A percentile compares a stretch with the other conserved stretches of the same genome.
phyloP scores from a whole-genome alignment of 805 yeast genomes.

The Ogataea populi-albae region DNA sequence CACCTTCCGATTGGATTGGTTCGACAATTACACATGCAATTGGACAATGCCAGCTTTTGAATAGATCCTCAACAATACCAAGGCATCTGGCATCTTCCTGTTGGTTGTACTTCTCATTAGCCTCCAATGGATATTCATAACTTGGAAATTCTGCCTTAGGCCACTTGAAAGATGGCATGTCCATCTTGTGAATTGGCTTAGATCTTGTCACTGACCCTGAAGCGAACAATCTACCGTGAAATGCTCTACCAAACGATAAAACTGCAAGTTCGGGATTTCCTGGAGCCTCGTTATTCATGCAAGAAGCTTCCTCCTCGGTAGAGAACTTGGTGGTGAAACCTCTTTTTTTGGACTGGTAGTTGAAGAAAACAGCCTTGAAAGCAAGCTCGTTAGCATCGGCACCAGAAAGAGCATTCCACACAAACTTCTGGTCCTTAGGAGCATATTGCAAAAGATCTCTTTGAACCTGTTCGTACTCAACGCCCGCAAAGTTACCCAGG shows the following conservation, averaged over 20 bases:
- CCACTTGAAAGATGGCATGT: slow-evolving; percentile 93
- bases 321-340: slow-evolving; percentile 61
- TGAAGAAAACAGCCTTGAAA: slow-evolving; percentile 83
- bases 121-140: slow-evolving; percentile 72
- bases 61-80: slow-evolving; percentile 66
- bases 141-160: slow-evolving; percentile 91
- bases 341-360: slow-evolving; percentile 68
- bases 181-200: slow-evolving; percentile 91
- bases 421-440: slow-evolving; percentile 69
- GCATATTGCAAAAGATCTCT: slow-evolving; percentile 69
- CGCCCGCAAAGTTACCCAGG: slow-evolving; percentile 75
- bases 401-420: slow-evolving; percentile 82
- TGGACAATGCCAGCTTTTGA: slow-evolving; percentile 66
- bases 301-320: slow-evolving; percentile 63
- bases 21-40: slow-evolving; percentile 88
- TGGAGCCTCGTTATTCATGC: slow-evolving; percentile 81
- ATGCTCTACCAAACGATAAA: slow-evolving; percentile 80
- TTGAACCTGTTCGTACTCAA: slow-evolving; percentile 48
- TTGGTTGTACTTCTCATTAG: slow-evolving; percentile 76
- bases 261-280: slow-evolving; percentile 88
- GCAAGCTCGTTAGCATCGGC: slow-evolving; percentile 90
- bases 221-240: slow-evolving; percentile 95
- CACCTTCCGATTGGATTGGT: slow-evolving; percentile 91
- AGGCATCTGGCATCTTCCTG: slow-evolving; percentile 82
- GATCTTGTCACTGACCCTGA: slow-evolving; percentile 89